Evolutionary conservation across 129 eudicot species (phyloP).

Genomic region (Saussurea involucrata): DNA sequence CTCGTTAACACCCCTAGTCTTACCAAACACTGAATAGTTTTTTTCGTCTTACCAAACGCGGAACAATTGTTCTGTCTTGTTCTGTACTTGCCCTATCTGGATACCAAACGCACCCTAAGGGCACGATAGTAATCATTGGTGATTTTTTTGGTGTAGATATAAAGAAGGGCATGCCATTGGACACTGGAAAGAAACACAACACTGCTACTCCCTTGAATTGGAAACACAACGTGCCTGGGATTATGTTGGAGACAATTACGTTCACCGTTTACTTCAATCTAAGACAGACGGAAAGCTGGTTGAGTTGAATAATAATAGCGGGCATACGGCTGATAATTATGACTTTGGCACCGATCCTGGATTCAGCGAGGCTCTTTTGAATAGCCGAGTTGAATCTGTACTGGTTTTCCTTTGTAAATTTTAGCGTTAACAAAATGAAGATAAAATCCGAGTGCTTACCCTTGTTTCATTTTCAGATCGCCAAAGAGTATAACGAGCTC

Average conservation of each 20-base stretch:
- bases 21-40: too few relatives aligned
- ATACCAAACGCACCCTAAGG: too few relatives aligned
- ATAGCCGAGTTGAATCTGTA: slow-evolving; percentile 87
- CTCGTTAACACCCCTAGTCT: too few relatives aligned
- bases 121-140: background rate
- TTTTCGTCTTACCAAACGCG: too few relatives aligned
- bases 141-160: slow-evolving; percentile 51
- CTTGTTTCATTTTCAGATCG: slow-evolving; percentile 48
- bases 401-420: background rate
- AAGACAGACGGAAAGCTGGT: slow-evolving; percentile 96
- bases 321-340: slow-evolving; percentile 39
- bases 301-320: slow-evolving; percentile 70
- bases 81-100: too few relatives aligned
- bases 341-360: slow-evolving; percentile 57
- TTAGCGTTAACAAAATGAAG: background rate
- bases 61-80: too few relatives aligned
- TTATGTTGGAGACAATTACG: slow-evolving; percentile 91
- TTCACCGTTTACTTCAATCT: slow-evolving; percentile 92
- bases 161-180: slow-evolving; percentile 76
- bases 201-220: slow-evolving; percentile 89
- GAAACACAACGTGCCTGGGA: slow-evolving; percentile 98
- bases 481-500: slow-evolving; percentile 87
- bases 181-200: slow-evolving; percentile 98
- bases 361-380: slow-evolving; percentile 54
- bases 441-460: background rate